These are phyloP conservation scores for Salix suchowensis DNA, from an alignment of 345 rosid species.

Conservation along the genomic window DNA sequence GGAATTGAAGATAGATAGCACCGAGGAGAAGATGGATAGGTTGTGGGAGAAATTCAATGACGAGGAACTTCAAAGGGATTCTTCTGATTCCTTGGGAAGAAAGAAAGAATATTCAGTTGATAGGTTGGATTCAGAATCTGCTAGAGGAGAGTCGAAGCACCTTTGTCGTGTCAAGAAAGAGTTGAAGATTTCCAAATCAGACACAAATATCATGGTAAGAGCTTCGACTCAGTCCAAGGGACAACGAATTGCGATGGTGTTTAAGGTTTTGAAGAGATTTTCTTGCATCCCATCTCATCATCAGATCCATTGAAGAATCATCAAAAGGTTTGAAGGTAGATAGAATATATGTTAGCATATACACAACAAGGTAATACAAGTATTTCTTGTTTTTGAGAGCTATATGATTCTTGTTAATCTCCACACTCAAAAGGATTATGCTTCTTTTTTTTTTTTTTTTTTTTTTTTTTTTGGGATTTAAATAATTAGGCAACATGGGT, in stretches of 20 bases:
- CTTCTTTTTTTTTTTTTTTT: too few species aligned
- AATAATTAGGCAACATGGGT: too few species aligned
- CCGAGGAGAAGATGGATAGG: slow-evolving; percentile 39
- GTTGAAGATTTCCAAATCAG: background rate
- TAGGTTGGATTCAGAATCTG: background rate
- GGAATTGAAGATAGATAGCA: background rate
- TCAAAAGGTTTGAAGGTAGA: too few species aligned
- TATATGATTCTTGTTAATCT: too few species aligned
- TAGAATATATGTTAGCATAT: too few species aligned
- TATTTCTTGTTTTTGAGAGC: too few species aligned
- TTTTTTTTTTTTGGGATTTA: too few species aligned
- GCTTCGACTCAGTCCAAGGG: background rate
- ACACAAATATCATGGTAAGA: background rate
- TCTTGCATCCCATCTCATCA: slow-evolving; percentile 1
- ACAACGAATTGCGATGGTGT: background rate
- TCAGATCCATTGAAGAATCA: too few species aligned
- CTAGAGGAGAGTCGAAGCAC: background rate
- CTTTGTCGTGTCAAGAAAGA: background rate
- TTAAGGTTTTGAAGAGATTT: slow-evolving; percentile 27
- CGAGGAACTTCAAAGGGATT: slow-evolving; percentile 25
- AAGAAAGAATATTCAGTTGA: background rate
- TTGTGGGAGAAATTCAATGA: slow-evolving; percentile 42
- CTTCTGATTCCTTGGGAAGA: background rate
- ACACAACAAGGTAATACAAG: too few species aligned
- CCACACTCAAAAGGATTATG: too few species aligned